These are phyloP conservation scores for Trichoderma endophyticum DNA, from an alignment of 2,329 filamentous ascomycete genomes.

Conservation along the genomic window DNA sequence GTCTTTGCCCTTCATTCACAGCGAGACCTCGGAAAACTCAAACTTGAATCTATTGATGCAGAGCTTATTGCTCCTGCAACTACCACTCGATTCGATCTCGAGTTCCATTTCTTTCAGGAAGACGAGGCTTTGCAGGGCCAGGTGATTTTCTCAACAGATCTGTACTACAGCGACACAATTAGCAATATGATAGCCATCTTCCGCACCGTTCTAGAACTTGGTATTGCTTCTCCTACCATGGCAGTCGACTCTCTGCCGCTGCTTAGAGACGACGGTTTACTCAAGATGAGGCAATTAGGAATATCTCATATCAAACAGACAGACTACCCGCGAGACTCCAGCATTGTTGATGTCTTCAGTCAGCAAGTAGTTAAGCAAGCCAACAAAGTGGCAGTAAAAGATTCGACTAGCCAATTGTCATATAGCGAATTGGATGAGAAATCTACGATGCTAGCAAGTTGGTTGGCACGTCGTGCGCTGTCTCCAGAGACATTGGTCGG, in stretches of 20 bases:
- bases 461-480: background rate
- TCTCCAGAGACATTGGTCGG: background rate
- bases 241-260: background rate
- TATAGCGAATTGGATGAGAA: background rate
- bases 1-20: background rate
- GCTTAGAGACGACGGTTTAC: background rate
- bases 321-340: background rate
- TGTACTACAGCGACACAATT: background rate
- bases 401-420: background rate
- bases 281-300: background rate
- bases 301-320: background rate
- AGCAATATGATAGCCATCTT: background rate
- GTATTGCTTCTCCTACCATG: background rate
- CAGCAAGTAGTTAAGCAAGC: background rate
- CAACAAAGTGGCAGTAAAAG: background rate
- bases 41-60: background rate
- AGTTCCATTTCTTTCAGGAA: background rate
- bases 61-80: background rate
- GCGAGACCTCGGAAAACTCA: background rate
- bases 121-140: background rate
- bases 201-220: background rate
- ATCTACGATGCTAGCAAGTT: background rate
- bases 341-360: background rate
- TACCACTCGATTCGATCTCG: background rate
- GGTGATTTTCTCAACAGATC: background rate